A percentile compares a stretch with the other conserved stretches of the same genome.
phyloP scores from a whole-genome alignment of 1,284 basidiomycete species.

The Ustilago esculenta region DNA sequence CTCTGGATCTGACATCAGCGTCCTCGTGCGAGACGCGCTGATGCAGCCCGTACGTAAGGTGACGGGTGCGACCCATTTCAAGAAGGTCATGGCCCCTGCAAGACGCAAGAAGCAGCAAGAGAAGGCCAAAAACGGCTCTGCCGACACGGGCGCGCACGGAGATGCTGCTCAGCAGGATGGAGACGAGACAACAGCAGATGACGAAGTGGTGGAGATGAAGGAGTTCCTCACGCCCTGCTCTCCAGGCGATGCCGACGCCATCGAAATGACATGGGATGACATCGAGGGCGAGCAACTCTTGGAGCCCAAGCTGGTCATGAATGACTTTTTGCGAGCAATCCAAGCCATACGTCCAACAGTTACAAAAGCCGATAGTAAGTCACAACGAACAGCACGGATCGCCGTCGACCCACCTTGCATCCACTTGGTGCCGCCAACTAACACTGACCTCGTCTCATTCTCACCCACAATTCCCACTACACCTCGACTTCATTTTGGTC shows the following conservation, averaged over 20 bases:
- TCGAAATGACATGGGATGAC: conserved; percentile 93
- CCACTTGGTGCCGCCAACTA: neutral
- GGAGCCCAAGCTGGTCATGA: conserved; percentile 68
- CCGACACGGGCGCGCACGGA: conserved; percentile 37
- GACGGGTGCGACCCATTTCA: conserved; percentile 94
- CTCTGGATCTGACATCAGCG: conserved; percentile 93
- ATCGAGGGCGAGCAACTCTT: conserved; percentile 87
- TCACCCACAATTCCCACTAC: too few relatives aligned
- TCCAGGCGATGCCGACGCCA: conserved; percentile 84
- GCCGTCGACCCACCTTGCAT: neutral
- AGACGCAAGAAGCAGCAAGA: conserved; percentile 43
- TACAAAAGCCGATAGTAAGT: conserved; percentile 80
- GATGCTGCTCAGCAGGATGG: conserved; percentile 41
- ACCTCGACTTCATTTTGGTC: neutral
- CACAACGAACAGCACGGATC: neutral
- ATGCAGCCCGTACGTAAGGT: conserved; percentile 99
- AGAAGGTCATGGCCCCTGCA: conserved; percentile 70
- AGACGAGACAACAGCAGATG: conserved; percentile 36
- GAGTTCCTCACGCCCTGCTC: conserved; percentile 85
- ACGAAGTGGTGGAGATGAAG: conserved; percentile 70
- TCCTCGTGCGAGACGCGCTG: conserved; percentile 93
- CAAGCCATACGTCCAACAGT: conserved; percentile 88
- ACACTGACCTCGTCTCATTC: neutral
- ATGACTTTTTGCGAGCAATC: conserved; percentile 87
- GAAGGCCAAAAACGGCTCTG: conserved; percentile 39